A percentile compares a stretch with the other conserved stretches of the same genome.
These are phyloP conservation scores for Pseudogymnoascus sp. DNA, from an alignment of 2,329 filamentous ascomycete genomes.

Conservation along the genomic window DNA sequence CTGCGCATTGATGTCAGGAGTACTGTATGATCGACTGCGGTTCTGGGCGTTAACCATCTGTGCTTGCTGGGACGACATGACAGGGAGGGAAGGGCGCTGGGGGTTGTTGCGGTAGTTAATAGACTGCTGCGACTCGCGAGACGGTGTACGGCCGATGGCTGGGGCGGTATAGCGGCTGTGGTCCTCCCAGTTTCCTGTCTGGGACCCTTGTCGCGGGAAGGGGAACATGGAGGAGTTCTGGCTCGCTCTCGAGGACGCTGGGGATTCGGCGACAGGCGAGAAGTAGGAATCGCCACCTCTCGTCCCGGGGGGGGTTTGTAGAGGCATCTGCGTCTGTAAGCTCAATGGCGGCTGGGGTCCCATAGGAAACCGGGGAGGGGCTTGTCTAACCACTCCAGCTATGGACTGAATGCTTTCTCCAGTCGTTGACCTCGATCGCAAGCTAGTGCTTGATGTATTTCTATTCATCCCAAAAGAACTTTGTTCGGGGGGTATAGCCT, in stretches of 20 bases:
- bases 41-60: constrained; percentile 47
- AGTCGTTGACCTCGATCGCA: constrained; percentile 69
- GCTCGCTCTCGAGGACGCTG: constrained; percentile 66
- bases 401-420: constrained; percentile 57
- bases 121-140: constrained; percentile 62
- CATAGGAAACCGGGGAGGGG: constrained; percentile 61
- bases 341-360: constrained; percentile 52
- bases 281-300: constrained; percentile 69
- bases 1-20: constrained; percentile 79
- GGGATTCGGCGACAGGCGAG: constrained; percentile 75
- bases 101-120: constrained; percentile 54
- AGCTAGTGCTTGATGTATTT: constrained; percentile 65
- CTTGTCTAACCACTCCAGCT: constrained; percentile 43
- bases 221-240: constrained; percentile 71
- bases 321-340: constrained; percentile 50
- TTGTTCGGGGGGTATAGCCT: constrained; percentile 29
- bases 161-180: constrained; percentile 84
- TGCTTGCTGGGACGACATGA: constrained; percentile 50
- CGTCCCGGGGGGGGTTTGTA: constrained; percentile 29
- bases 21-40: constrained; percentile 84
- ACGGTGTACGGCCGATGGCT: constrained; percentile 72
- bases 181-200: constrained; percentile 59
- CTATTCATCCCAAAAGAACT: constrained; percentile 49
- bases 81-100: constrained; percentile 72
- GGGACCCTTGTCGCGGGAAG: constrained; percentile 67